Base-by-base conservation (phyloP, 169 alveolate species). In the Plasmodium gaboni region DNA sequence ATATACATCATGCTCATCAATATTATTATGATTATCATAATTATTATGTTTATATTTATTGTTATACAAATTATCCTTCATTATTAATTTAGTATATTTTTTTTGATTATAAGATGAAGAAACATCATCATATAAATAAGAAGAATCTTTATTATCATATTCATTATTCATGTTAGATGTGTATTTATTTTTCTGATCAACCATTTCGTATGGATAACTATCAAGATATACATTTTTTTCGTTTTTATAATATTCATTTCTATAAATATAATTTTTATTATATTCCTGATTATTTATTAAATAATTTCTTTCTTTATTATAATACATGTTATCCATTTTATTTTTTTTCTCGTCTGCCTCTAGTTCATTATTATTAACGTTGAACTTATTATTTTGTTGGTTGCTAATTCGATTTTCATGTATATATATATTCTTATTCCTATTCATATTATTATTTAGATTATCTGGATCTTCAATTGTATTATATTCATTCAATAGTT, bases 151-250 rank as follows among this genome's bases (percentile, higher is more conserved):
- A 44, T 38, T 13, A 4, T 74, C 51, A 44, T 74, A 74, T 51
- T 26, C 22, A 17, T 19, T 22, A 74, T 44, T 74, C 13, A 28
- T 53, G 26, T 12, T 59, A 59, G 73, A 46, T 9, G 88, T 6
- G 32, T 74, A 74, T 0, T 42, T 74, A n/a, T 15, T 44, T 26
- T 51, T 53, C n/a, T 60, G 42, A 4, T 74, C 88, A 38, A 38
- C 46, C 46, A 38, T 38, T 38, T 38, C 10, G 10, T 38, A 38
- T 5, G 46, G 46, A 24, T 48, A 60, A 12, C 42, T 65, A 65
- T 65, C 73, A 28, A n/a, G 53, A 65, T 65, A 32, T n/a, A 13
- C 50, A 32, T 38, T 65, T 26, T 32, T 65, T 28, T 65, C 57
- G 9, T 38, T 38, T 28, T 12, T 32, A 38, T 65, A 65, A 15